Conservation (phyloP, 176 grass and related monocot genomes). For the Ananas comosus region DNA sequence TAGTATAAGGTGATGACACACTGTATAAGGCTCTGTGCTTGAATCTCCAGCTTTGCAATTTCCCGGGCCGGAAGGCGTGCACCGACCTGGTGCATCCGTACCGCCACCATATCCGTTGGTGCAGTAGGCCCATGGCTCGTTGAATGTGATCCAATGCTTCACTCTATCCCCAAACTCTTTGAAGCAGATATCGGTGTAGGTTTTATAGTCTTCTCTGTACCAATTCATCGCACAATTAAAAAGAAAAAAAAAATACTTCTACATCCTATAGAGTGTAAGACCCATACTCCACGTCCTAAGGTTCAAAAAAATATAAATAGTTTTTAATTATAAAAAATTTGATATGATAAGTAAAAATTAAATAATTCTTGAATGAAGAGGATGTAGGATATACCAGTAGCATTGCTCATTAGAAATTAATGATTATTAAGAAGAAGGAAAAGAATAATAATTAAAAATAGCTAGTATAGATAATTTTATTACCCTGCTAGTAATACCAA, state of each 20-base stretch:
- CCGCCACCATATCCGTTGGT: conserved; percentile 25
- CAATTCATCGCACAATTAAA: not conserved
- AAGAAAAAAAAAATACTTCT: not conserved
- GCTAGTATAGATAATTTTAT: too few species aligned
- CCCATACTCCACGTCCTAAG: too few species aligned
- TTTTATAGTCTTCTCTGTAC: conserved; percentile 44
- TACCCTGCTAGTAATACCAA: too few species aligned
- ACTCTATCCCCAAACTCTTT: conserved; percentile 51
- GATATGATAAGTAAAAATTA: too few species aligned
- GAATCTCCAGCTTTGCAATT: conserved; percentile 12
- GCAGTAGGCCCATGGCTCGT: conserved; percentile 36
- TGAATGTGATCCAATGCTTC: conserved; percentile 69
- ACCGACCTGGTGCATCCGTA: conserved; percentile 25
- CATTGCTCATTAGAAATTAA: too few species aligned
- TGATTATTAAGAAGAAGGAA: too few species aligned
- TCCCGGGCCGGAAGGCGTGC: conserved; percentile 21
- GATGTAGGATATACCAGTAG: too few species aligned
- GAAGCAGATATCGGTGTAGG: conserved; percentile 58
- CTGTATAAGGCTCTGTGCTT: conserved; percentile 20
- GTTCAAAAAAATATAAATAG: too few species aligned
- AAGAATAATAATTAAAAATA: too few species aligned
- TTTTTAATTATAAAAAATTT: too few species aligned
- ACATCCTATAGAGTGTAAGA: not conserved
- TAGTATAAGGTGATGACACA: conserved; percentile 17
- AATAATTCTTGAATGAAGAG: too few species aligned